Base-by-base conservation (phyloP, 148 eudicot species). In the Rhododendron kiyosumense region DNA sequence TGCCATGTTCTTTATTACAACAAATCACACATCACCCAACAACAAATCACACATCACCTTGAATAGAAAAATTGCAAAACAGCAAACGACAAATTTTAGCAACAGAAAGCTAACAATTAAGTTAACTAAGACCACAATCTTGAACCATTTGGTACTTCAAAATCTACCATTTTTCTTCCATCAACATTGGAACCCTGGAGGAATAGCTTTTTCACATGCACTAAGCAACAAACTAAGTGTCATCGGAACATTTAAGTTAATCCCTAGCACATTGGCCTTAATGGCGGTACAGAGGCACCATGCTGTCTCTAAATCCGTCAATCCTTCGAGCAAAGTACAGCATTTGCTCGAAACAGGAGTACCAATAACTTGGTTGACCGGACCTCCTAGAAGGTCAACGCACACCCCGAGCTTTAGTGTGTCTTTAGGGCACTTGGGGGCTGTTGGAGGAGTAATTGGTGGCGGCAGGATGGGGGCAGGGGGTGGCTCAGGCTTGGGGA, bases 221-320 rank as follows among this genome's bases (percentile, higher is more conserved):
- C 89, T 90, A 14, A 90, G 45, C 20, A 90, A 43, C 51, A 79
- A 84, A 51, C 89, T 90, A 4, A 90, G 90, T 2, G 92, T 45
- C 15, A 89, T 28, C 1, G 92, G 92, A 49, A 90, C 85, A 69
- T 89, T 81, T 79, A 90, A 81, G 89, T 90, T 90, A 20, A 90
- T 89, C 14, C 92, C 90, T 1, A 90, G 89, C 51, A 90, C 89
- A 67, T 87, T 90, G 36, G 90, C 92, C 87, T 90, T 90, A 20
- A 90, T 84, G 63, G 89, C 89, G 0, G 92, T 90, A 83, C 90
- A 90, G n/a, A 90, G 89, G 79, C 92, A 90, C 54, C 84, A 88
- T 9, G 92, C 92, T 15, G 48, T 89, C 65, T 90, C 92, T 82
- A 89, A 81, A 74, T 90, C 92, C 0, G 86, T 88, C 88, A 89